Evolutionary conservation across 2,329 filamentous ascomycete genomes (phyloP).

Genomic region (Ustulina deusta): DNA sequence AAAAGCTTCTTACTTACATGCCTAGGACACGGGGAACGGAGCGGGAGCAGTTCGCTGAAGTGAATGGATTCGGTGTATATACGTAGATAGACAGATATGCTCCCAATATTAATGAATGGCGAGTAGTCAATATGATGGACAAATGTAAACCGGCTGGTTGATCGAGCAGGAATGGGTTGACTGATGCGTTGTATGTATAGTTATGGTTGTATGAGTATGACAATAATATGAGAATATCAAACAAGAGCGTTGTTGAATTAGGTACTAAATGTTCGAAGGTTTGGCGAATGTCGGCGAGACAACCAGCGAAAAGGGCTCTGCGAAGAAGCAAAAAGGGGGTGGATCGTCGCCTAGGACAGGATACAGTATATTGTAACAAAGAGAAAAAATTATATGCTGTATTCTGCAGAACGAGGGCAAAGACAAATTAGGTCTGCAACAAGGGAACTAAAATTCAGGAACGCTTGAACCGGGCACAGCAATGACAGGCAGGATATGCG

Average conservation of each 20-base stretch:
- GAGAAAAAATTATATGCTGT: slow-evolving; percentile 31
- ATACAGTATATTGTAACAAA: slow-evolving; percentile 19
- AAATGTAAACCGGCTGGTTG: slow-evolving; percentile 20
- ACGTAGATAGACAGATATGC: slow-evolving; percentile 19
- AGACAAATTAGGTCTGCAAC: slow-evolving; percentile 29
- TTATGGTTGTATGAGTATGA: slow-evolving; percentile 18
- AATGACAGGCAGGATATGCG: slow-evolving; percentile 33
- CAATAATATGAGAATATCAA: slow-evolving; percentile 13
- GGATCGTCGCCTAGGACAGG: slow-evolving; percentile 22
- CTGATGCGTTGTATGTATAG: slow-evolving; percentile 7
- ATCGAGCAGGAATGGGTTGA: not conserved
- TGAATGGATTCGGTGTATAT: slow-evolving; percentile 26
- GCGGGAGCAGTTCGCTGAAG: slow-evolving; percentile 35
- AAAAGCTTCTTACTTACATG: slow-evolving; percentile 45
- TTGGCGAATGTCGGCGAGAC: slow-evolving; percentile 34
- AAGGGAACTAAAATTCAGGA: slow-evolving; percentile 27
- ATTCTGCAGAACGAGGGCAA: slow-evolving; percentile 26
- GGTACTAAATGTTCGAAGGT: slow-evolving; percentile 26
- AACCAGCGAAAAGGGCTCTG: slow-evolving; percentile 22
- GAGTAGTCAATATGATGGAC: slow-evolving; percentile 8
- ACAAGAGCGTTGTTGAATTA: slow-evolving; percentile 37
- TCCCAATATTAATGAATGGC: slow-evolving; percentile 20
- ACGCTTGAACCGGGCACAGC: slow-evolving; percentile 27
- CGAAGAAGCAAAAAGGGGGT: slow-evolving; percentile 33
- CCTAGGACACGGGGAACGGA: slow-evolving; percentile 31